These are phyloP conservation scores for Chiua virens DNA, from an alignment of 768 basidiomycete genomes.

Conservation along the genomic window DNA sequence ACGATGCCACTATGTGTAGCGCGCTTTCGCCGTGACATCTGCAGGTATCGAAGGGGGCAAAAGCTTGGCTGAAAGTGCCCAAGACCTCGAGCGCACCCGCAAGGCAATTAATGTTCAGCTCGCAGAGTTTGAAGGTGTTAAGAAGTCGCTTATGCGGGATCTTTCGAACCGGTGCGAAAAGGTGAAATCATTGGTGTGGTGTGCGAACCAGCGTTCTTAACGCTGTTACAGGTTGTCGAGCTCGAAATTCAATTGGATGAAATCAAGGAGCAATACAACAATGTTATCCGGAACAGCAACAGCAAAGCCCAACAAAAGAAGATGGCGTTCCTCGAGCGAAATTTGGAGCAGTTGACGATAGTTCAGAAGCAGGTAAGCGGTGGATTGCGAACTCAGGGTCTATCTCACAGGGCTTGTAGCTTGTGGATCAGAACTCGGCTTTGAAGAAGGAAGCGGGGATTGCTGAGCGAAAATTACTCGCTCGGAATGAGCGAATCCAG, in stretches of 20 bases:
- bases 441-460: conserved; percentile 98
- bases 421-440: conserved; percentile 96
- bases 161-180: conserved; percentile 99
- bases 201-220: conserved; percentile 10
- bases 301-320: conserved; percentile 99
- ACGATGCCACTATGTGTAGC: conserved; percentile 45
- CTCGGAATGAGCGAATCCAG: conserved; percentile 96
- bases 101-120: conserved; percentile 98
- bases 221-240: conserved; percentile 79
- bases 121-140: conserved; percentile 97
- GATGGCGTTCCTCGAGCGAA: conserved; percentile 97
- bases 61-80: conserved; percentile 94
- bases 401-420: conserved; percentile 45
- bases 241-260: conserved; percentile 98
- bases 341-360: conserved; percentile 89
- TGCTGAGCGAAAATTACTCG: conserved; percentile 93
- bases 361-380: conserved; percentile 91
- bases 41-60: conserved; percentile 97
- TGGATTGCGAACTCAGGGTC: background rate
- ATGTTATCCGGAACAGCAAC: conserved; percentile 97
- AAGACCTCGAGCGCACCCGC: conserved; percentile 94
- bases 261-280: conserved; percentile 98
- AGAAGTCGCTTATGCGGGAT: conserved; percentile 98
- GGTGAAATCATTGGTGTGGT: conserved; percentile 44
- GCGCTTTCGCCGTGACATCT: conserved; percentile 95